Percentiles rank a stretch among this genome's conserved stretches.
phyloP scores from a whole-genome alignment of 495 filamentous ascomycete species.

The Aspergillus leporis region DNA sequence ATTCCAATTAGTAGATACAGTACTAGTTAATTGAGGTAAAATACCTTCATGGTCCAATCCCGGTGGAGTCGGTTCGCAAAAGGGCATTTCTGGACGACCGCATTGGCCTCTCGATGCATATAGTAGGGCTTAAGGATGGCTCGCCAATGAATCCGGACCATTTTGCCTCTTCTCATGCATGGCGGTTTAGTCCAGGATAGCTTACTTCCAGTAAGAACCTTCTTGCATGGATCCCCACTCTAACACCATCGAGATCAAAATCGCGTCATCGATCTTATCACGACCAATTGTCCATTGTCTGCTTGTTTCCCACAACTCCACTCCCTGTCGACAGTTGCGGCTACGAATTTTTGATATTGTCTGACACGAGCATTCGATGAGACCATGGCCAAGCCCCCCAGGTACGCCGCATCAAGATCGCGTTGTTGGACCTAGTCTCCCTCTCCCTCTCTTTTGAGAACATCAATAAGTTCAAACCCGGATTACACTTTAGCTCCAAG shows the following conservation, averaged over 20 bases:
- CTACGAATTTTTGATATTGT: background rate
- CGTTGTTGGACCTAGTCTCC: no score
- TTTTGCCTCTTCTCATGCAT: constrained; percentile 6
- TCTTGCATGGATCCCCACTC: constrained; percentile 14
- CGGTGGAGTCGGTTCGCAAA: background rate
- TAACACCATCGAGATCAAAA: constrained; percentile 40
- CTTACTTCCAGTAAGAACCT: background rate
- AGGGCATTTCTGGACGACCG: background rate
- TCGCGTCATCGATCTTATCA: constrained; percentile 40
- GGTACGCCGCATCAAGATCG: background rate
- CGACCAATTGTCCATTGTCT: constrained; percentile 2
- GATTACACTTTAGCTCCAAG: no score
- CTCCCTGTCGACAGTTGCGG: background rate
- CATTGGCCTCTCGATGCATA: background rate
- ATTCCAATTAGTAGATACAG: no score
- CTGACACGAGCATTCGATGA: background rate
- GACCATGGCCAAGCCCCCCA: background rate
- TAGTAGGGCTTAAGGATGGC: background rate
- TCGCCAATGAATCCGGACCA: background rate
- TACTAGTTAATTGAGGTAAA: background rate
- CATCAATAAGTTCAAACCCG: no score
- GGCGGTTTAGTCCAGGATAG: background rate
- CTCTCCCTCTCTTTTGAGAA: no score
- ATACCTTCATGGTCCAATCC: background rate
- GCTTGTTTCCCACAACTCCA: background rate